Conservation (phyloP, 2,329 filamentous ascomycete species). For the Spiromastix sp. region DNA sequence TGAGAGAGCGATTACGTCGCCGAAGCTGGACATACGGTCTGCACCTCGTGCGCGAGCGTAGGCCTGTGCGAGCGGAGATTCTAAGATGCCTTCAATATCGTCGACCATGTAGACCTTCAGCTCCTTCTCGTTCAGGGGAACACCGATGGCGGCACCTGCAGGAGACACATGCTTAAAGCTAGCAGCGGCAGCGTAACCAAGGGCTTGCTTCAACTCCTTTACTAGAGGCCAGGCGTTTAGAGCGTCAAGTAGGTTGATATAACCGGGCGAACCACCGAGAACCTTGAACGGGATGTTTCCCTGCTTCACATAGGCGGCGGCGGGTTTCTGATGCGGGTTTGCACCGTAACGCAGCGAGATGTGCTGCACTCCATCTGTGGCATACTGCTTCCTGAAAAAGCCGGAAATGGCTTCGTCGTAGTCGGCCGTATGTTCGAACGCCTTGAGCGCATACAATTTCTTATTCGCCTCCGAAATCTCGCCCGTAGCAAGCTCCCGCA, state of each 20-base stretch:
- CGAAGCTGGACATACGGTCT: slow-evolving; percentile 98
- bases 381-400: slow-evolving; percentile 97
- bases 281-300: slow-evolving; percentile 87
- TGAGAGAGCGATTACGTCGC: slow-evolving; percentile 88
- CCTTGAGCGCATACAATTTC: slow-evolving; percentile 88
- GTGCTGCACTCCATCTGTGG: slow-evolving; percentile 72
- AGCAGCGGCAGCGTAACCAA: slow-evolving; percentile 80
- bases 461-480: slow-evolving; percentile 78
- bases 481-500: slow-evolving; percentile 76
- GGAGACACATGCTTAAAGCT: slow-evolving; percentile 99
- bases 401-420: slow-evolving; percentile 91
- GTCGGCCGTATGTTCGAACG: slow-evolving; percentile 95
- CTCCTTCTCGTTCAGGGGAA: slow-evolving; percentile 76
- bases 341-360: slow-evolving; percentile 83
- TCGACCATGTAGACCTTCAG: slow-evolving; percentile 98
- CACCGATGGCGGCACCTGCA: slow-evolving; percentile 86
- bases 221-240: slow-evolving; percentile 96
- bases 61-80: slow-evolving; percentile 78
- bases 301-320: slow-evolving; percentile 66
- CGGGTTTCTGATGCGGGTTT: slow-evolving; percentile 97
- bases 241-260: slow-evolving; percentile 94
- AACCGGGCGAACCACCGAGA: slow-evolving; percentile 78
- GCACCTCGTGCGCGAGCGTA: slow-evolving; percentile 93
- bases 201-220: slow-evolving; percentile 84
- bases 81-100: slow-evolving; percentile 81